A percentile compares a stretch with the other conserved stretches of the same genome.
phyloP scores from a whole-genome alignment of 306 rosid genomes.

The Neltuma alba region DNA sequence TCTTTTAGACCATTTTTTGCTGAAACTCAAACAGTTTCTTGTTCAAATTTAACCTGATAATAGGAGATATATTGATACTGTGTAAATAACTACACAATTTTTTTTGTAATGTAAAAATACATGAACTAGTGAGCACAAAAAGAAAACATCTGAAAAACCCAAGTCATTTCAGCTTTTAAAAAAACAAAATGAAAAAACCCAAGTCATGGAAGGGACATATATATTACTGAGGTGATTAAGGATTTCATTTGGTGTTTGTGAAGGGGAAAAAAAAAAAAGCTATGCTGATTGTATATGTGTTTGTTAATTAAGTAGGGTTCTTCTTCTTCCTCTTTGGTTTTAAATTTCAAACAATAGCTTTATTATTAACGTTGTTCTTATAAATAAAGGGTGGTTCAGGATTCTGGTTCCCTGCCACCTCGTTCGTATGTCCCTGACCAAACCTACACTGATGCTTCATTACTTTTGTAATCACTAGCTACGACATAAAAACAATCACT shows the following conservation, averaged over 20 bases:
- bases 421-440: slow-evolving; percentile 23
- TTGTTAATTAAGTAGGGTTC: slow-evolving; percentile 22
- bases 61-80: too few relatives aligned
- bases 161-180: too few relatives aligned
- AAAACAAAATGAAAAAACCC: too few relatives aligned
- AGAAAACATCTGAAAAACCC: not conserved
- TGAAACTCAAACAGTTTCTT: too few relatives aligned
- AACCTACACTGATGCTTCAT: slow-evolving; percentile 4
- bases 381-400: not conserved
- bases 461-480: not conserved
- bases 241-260: slow-evolving; percentile 20
- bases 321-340: slow-evolving; percentile 26
- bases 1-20: too few relatives aligned
- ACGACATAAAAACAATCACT: not conserved
- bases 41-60: too few relatives aligned
- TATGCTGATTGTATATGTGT: slow-evolving; percentile 7
- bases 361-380: not conserved
- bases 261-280: slow-evolving; percentile 33
- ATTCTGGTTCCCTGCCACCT: slow-evolving; percentile 46
- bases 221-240: too few relatives aligned
- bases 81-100: too few relatives aligned
- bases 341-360: slow-evolving; percentile 49
- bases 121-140: not conserved
- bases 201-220: too few relatives aligned
- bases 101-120: not conserved